Conservation (phyloP, 192 early-diverging fungal species). For the Oehlia diaphana region DNA sequence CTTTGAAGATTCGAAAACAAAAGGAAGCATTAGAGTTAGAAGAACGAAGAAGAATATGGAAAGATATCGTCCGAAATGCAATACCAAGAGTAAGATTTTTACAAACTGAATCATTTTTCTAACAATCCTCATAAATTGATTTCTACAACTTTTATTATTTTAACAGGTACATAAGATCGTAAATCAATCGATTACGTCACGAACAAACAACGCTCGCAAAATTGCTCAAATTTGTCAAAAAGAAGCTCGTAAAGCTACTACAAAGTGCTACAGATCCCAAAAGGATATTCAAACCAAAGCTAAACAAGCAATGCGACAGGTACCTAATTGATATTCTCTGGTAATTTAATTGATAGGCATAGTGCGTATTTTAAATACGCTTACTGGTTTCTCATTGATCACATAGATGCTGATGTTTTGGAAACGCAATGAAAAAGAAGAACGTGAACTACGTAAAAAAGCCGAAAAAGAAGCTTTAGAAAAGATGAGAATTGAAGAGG, state of each 20-base stretch:
- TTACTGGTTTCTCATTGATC: background rate
- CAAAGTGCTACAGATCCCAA: slow-evolving; percentile 51
- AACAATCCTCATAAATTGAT: background rate
- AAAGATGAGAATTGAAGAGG: slow-evolving; percentile 74
- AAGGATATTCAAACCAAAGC: slow-evolving; percentile 65
- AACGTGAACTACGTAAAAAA: slow-evolving; percentile 83
- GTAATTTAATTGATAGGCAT: background rate
- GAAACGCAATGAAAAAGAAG: slow-evolving; percentile 90
- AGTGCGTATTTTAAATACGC: background rate
- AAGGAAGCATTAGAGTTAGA: slow-evolving; percentile 24
- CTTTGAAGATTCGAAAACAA: slow-evolving; percentile 32
- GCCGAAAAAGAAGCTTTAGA: slow-evolving; percentile 87
- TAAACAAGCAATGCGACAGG: slow-evolving; percentile 64
- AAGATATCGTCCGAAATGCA: slow-evolving; percentile 38
- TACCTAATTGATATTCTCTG: background rate
- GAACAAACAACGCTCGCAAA: slow-evolving; percentile 65
- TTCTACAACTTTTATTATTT: background rate
- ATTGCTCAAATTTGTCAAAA: slow-evolving; percentile 72
- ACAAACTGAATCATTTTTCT: background rate
- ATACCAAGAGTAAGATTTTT: slow-evolving; percentile 39
- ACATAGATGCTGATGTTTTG: slow-evolving; percentile 82
- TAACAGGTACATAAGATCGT: slow-evolving; percentile 52
- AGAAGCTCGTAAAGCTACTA: slow-evolving; percentile 62
- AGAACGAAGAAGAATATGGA: slow-evolving; percentile 37
- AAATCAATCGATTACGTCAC: slow-evolving; percentile 43